Evolutionary conservation across 257 asterid genomes (phyloP).

Genomic region (Nicotiana benthamiana): DNA sequence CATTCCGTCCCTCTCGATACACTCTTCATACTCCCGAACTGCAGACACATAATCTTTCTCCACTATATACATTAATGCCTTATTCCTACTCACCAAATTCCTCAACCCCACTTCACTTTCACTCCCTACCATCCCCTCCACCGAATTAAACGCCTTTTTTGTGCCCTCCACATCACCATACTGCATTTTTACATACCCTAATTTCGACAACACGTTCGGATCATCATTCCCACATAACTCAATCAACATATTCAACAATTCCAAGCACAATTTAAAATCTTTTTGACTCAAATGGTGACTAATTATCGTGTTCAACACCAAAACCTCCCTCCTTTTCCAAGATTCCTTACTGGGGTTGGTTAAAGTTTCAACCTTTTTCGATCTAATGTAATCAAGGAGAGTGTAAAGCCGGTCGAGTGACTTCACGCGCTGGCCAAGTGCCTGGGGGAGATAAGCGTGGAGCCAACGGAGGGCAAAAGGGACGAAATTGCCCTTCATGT

Average conservation of each 20-base stretch:
- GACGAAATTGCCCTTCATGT: constrained; percentile 65
- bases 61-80: constrained; percentile 79
- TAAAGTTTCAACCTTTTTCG: constrained; percentile 7
- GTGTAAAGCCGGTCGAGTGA: constrained; percentile 74
- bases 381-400: constrained; percentile 54
- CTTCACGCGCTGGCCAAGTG: constrained; percentile 62
- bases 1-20: constrained; percentile 73
- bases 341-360: constrained; percentile 11
- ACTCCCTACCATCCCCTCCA: constrained; percentile 35
- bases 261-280: constrained; percentile 65
- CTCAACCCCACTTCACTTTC: constrained; percentile 39
- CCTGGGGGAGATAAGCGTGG: constrained; percentile 69
- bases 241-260: constrained; percentile 45
- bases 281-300: constrained; percentile 76
- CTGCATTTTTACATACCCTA: constrained; percentile 88
- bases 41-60: constrained; percentile 90
- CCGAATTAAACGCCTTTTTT: constrained; percentile 48
- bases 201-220: constrained; percentile 54
- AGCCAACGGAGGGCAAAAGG: constrained; percentile 93
- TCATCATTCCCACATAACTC: constrained; percentile 35
- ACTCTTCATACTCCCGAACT: constrained; percentile 84
- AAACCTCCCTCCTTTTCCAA: constrained; percentile 65
- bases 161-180: constrained; percentile 92
- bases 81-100: constrained; percentile 78
- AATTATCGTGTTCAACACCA: constrained; percentile 60